Conservation (phyloP, 2,329 filamentous ascomycete species). For the Endoconidiophora laricicola region DNA sequence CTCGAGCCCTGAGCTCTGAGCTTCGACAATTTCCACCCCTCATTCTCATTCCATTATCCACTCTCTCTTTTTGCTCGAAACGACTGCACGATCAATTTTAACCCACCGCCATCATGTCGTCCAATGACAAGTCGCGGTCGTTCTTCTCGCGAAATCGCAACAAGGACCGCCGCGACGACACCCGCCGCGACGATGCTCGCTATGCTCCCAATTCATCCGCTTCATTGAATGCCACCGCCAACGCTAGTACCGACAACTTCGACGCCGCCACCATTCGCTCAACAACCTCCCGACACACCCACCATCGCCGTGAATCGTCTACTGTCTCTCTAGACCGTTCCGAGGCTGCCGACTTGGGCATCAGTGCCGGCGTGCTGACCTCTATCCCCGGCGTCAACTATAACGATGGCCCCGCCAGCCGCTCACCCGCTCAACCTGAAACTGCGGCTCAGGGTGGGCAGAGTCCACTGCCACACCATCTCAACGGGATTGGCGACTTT, state of each 20-base stretch:
- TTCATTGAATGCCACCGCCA: constrained; percentile 44
- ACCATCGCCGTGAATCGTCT: constrained; percentile 59
- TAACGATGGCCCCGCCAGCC: constrained; percentile 51
- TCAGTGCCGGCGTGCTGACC: constrained; percentile 70
- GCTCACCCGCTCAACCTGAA: constrained; percentile 56
- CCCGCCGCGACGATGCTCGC: constrained; percentile 34
- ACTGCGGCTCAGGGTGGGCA: constrained; percentile 44
- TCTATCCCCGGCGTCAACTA: constrained; percentile 55
- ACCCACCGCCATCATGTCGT: constrained; percentile 56
- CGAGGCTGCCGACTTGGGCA: constrained; percentile 43
- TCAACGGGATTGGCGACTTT: constrained; percentile 69
- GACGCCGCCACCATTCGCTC: constrained; percentile 11
- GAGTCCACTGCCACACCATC: constrained; percentile 65
- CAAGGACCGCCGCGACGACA: constrained; percentile 43
- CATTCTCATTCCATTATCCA: background rate
- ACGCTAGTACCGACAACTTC: constrained; percentile 38
- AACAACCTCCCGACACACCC: constrained; percentile 10
- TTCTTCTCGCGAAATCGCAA: constrained; percentile 82
- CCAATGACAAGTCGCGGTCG: constrained; percentile 51
- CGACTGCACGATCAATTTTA: constrained; percentile 50
- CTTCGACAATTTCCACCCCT: background rate
- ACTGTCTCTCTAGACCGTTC: constrained; percentile 54
- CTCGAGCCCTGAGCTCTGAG: background rate
- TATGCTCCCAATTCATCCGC: constrained; percentile 39
- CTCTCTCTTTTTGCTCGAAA: background rate